Conservation (phyloP, 768 basidiomycete genomes). For the Boletus subparvulus region DNA sequence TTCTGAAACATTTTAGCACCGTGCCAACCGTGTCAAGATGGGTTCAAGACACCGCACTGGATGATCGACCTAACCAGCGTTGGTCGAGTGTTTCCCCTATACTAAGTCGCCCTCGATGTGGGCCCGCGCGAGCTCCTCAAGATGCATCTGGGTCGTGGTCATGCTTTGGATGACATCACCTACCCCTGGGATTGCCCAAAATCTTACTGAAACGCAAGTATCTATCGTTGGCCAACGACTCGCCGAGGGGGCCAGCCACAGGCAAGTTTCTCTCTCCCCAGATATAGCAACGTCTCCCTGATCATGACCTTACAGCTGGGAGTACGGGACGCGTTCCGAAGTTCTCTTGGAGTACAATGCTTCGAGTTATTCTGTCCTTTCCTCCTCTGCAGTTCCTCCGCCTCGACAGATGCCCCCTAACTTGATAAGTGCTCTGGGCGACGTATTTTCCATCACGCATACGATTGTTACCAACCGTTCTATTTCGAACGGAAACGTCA, state of each 20-base stretch:
- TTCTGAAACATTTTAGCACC: too few species aligned
- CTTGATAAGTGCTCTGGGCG: slow-evolving; percentile 38
- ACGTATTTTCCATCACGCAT: slow-evolving; percentile 57
- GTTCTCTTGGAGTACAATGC: slow-evolving; percentile 51
- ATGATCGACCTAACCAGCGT: too few species aligned
- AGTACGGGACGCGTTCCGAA: slow-evolving; percentile 50
- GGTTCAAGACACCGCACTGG: neutral
- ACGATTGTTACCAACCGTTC: slow-evolving; percentile 49
- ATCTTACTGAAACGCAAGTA: slow-evolving; percentile 37
- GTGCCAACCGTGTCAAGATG: neutral
- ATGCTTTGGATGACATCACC: slow-evolving; percentile 5
- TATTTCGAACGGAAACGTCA: slow-evolving; percentile 39
- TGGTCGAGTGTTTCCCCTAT: neutral
- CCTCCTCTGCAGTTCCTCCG: slow-evolving; percentile 27
- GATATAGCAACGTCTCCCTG: neutral
- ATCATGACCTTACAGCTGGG: slow-evolving; percentile 42
- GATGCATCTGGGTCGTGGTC: neutral
- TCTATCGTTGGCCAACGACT: slow-evolving; percentile 37
- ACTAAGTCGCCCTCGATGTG: neutral
- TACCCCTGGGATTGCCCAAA: slow-evolving; percentile 29
- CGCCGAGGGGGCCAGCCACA: slow-evolving; percentile 42
- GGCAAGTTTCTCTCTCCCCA: slow-evolving; percentile 25
- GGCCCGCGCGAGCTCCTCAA: neutral
- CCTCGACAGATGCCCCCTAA: slow-evolving; percentile 22
- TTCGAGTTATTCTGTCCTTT: slow-evolving; percentile 46